phyloP scores from a whole-genome alignment of 805 yeast species.

The Nakazawaea anatomiae region DNA sequence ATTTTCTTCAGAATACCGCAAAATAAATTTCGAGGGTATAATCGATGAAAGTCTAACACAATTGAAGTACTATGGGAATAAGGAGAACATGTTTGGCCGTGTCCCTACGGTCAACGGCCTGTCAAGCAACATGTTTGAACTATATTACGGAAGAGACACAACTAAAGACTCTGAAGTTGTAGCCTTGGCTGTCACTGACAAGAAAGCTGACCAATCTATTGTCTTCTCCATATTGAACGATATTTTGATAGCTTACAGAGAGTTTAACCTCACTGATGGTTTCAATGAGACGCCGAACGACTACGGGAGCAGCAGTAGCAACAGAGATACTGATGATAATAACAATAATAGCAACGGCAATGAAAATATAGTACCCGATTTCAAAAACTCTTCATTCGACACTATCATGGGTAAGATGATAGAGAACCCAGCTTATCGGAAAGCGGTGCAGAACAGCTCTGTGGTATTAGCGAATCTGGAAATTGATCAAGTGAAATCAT shows the following conservation, averaged over 20 bases:
- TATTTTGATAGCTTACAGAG: slow-evolving; percentile 43
- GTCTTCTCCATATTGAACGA: slow-evolving; percentile 43
- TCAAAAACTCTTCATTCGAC: slow-evolving; percentile 30
- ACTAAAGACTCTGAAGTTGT: slow-evolving; percentile 45
- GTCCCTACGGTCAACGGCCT: slow-evolving; percentile 24
- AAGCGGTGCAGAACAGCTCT: slow-evolving; percentile 19
- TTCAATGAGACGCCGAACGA: not conserved
- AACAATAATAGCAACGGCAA: too few species aligned
- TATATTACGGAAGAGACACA: slow-evolving; percentile 46
- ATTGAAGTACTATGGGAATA: slow-evolving; percentile 29
- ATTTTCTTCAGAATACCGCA: slow-evolving; percentile 30
- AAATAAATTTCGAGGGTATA: slow-evolving; percentile 46
- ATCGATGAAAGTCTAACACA: slow-evolving; percentile 48
- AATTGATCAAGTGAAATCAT: slow-evolving; percentile 55
- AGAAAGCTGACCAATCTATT: slow-evolving; percentile 36
- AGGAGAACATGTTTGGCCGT: slow-evolving; percentile 24
- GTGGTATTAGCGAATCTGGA: slow-evolving; percentile 40
- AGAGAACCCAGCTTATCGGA: slow-evolving; percentile 33
- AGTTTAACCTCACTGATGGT: slow-evolving; percentile 6
- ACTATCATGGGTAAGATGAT: slow-evolving; percentile 51
- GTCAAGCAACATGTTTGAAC: slow-evolving; percentile 21
- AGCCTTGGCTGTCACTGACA: slow-evolving; percentile 41
- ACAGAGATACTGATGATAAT: slow-evolving; percentile 1
- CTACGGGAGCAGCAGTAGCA: not conserved
- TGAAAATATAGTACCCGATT: too few species aligned